Conservation (phyloP, 495 filamentous ascomycete species). For the Aspergillus funiculosus region DNA sequence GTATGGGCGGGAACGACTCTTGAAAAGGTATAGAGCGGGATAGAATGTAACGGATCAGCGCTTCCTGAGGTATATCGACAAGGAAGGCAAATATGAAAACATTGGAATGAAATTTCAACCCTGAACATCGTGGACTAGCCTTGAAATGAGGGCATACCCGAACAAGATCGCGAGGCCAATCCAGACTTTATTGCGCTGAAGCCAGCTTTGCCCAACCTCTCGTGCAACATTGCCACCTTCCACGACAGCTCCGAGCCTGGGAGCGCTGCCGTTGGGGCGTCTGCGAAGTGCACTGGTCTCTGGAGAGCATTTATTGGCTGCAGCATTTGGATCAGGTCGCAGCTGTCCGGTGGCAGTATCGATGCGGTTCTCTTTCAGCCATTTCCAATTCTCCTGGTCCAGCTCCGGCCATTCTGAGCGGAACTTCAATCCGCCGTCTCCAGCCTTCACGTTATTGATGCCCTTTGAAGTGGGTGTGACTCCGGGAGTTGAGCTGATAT, state of each 20-base stretch:
- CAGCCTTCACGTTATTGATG: constrained; percentile 66
- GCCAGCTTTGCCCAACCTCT: constrained; percentile 75
- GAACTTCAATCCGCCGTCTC: constrained; percentile 91
- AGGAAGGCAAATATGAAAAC: constrained; percentile 19
- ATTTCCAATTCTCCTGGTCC: constrained; percentile 87
- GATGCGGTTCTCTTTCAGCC: constrained; percentile 79
- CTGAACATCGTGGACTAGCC: constrained; percentile 58
- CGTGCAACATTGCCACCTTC: constrained; percentile 66
- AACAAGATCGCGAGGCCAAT: constrained; percentile 63
- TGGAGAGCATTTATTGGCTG: constrained; percentile 45
- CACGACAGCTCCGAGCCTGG: constrained; percentile 72
- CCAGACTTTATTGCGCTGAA: constrained; percentile 67
- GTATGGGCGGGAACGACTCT: too few species aligned
- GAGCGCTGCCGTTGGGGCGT: constrained; percentile 59
- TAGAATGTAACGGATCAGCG: constrained; percentile 1
- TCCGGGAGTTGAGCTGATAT: constrained; percentile 43
- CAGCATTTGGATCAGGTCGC: constrained; percentile 36
- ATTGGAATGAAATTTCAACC: constrained; percentile 22
- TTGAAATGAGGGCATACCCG: constrained; percentile 70
- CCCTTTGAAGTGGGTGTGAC: constrained; percentile 46
- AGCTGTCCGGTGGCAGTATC: constrained; percentile 70
- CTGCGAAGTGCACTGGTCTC: constrained; percentile 64
- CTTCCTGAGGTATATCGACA: constrained; percentile 7
- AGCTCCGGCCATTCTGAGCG: constrained; percentile 82
- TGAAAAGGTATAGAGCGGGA: constrained; percentile 14